Evolutionary conservation across 345 rosid species (phyloP).

Genomic region (Erodium maritimum): DNA sequence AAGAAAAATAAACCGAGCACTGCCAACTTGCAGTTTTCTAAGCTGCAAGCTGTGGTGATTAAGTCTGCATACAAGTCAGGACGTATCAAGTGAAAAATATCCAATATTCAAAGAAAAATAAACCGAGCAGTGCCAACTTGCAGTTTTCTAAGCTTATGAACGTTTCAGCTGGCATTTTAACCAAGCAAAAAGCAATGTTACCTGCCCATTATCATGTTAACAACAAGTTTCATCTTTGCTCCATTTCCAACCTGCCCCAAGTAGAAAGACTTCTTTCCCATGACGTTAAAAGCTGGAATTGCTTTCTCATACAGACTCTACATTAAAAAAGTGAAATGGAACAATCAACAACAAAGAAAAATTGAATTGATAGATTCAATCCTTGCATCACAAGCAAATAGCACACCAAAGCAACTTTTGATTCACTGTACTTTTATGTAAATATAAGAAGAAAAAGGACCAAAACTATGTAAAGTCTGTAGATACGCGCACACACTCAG

Average conservation of each 20-base stretch:
- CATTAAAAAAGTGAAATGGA: conserved; percentile 4
- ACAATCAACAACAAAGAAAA: conserved; percentile 3
- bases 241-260: conserved; percentile 87
- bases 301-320: conserved; percentile 65
- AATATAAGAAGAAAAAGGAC: neutral
- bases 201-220: conserved; percentile 99
- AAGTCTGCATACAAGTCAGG: neutral
- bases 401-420: neutral
- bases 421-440: neutral
- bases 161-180: neutral
- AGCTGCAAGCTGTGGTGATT: too few relatives aligned
- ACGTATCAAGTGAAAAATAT: neutral
- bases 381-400: neutral
- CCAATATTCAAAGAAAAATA: neutral
- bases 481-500: too few relatives aligned
- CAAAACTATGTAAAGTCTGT: too few relatives aligned
- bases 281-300: conserved; percentile 60
- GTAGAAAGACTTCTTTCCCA: conserved; percentile 86
- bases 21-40: too few relatives aligned
- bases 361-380: neutral
- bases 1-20: neutral
- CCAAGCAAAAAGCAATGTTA: conserved; percentile 12
- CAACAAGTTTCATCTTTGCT: conserved; percentile 90
- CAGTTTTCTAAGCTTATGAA: neutral
- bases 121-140: neutral